Evolutionary conservation across 495 filamentous ascomycete species (phyloP), one percentile per base, ranked within the genome.

Genomic region (Aspergillus baeticus): DNA sequence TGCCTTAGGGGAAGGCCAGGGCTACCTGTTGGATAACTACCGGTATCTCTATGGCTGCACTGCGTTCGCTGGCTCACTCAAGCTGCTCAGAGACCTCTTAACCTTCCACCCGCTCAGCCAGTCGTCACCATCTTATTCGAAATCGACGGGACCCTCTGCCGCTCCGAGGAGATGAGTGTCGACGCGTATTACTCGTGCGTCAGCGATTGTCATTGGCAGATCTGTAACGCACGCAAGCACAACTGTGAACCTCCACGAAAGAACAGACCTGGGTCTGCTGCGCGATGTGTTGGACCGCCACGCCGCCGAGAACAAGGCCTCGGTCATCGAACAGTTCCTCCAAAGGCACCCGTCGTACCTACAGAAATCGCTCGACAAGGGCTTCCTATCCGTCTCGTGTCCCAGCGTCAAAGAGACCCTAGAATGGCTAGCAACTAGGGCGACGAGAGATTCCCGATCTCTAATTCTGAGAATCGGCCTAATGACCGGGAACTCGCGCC

Each of bases 161-260:
- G 57, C 49, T 59, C 57, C 10, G 57, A 59, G 37, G 57, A 59
- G 18, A 22, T 59, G 43, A 59, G 57, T n/a, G 45, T 59, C 11
- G 57, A 59, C 36, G 57, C 57, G 5, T 59, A 54, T 22, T 59
- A 54, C 33, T 48, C 57, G 4, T 59, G 57, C n/a, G 5, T 59
- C 10, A 59, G 35, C 48, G 57, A 53, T 49, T n/a, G 34, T 59
- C 14, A 34, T 47, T 7, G 57, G 57, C 23, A 59, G 49, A 33
- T 35, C 50, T 6, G 54, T 59, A 11, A 54, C 57, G 36, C 57
- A 59, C 14, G 57, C 33, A 41, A 59, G 54, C 8, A 59, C 57
- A 11, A 48, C 22, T 5, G 57, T 59, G 20, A 59, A 41, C n/a
- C 43, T 59, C 7, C 50, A 59, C 20, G 57, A 50, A 46, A 41